phyloP scores from a whole-genome alignment of 345 rosid genomes.

The Bruguiera gymnorhiza region DNA sequence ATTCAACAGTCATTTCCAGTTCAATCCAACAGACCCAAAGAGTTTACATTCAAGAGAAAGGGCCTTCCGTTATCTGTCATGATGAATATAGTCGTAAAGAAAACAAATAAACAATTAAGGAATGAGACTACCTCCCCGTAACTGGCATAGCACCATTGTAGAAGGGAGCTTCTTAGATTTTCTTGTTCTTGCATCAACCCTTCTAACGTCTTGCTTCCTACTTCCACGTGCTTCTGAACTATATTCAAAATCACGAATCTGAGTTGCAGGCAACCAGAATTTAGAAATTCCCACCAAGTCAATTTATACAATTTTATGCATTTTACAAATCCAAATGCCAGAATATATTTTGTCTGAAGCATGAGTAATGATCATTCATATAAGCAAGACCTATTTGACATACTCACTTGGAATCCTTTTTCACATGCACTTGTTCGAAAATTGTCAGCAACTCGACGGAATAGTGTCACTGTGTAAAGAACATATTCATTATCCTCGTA shows the following conservation, averaged over 20 bases:
- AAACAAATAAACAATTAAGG: not conserved
- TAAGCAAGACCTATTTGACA: not conserved
- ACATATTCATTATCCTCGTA: slow-evolving; percentile 98
- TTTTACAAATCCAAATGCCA: no score
- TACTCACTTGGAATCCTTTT: slow-evolving; percentile 90
- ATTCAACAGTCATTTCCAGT: not conserved
- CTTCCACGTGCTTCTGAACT: slow-evolving; percentile 83
- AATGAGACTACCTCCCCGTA: slow-evolving; percentile 79
- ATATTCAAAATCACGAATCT: slow-evolving; percentile 95
- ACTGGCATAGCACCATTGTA: slow-evolving; percentile 97
- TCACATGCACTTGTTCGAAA: slow-evolving; percentile 79
- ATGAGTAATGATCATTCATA: not conserved
- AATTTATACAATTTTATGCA: no score
- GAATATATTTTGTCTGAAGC: not conserved
- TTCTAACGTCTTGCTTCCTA: slow-evolving; percentile 80
- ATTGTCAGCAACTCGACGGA: slow-evolving; percentile 87
- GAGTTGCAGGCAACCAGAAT: slow-evolving; percentile 15
- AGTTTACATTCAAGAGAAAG: not conserved
- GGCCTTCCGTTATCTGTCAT: not conserved
- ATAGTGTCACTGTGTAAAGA: slow-evolving; percentile 86
- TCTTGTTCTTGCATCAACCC: slow-evolving; percentile 75
- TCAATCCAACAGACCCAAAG: not conserved
- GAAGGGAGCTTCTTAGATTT: slow-evolving; percentile 76
- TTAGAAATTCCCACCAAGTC: slow-evolving; percentile 1
- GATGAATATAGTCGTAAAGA: not conserved